A percentile compares a stretch with the other conserved stretches of the same genome.
Evolutionary conservation across 192 early-diverging fungal species (phyloP).

Genomic region (Backusella morwellensis): DNA sequence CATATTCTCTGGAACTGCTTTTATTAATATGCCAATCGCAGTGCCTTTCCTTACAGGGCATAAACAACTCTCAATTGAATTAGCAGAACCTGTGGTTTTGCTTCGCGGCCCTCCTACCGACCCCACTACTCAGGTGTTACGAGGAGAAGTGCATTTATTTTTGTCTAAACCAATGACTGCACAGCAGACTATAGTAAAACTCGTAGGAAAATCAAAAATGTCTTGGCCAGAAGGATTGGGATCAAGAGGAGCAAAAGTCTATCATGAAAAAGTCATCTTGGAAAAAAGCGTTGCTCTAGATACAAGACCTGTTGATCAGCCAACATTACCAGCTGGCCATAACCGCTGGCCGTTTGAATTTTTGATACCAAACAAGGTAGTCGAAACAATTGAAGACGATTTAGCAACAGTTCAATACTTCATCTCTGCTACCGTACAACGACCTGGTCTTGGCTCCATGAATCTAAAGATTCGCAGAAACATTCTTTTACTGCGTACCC

Average conservation of each 20-base stretch:
- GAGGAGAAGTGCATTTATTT: conserved; percentile 30
- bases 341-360: conserved; percentile 30
- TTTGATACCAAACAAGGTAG: conserved; percentile 23
- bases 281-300: conserved; percentile 20
- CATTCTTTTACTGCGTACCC: conserved; percentile 26
- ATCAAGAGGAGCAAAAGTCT: background rate
- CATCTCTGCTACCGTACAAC: conserved; percentile 11
- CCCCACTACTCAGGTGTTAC: conserved; percentile 14
- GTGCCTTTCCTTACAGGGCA: conserved; percentile 15
- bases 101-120: conserved; percentile 23
- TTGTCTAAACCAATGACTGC: conserved; percentile 17
- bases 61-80: conserved; percentile 33
- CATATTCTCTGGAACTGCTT: background rate
- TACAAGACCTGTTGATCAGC: background rate
- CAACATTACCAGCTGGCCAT: conserved; percentile 6
- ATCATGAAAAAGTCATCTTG: conserved; percentile 29
- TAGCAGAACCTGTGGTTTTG: conserved; percentile 28
- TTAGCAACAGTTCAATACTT: conserved; percentile 24
- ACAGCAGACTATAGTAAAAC: conserved; percentile 14
- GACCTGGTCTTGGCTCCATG: background rate
- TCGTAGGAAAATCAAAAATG: conserved; percentile 26
- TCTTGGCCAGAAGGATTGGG: conserved; percentile 38
- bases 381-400: conserved; percentile 39
- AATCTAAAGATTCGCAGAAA: conserved; percentile 23
- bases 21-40: conserved; percentile 16